Evolutionary conservation across 768 basidiomycete genomes (phyloP), one percentile per base, ranked within the genome.

Genomic region (Lactifluus pinguis): DNA sequence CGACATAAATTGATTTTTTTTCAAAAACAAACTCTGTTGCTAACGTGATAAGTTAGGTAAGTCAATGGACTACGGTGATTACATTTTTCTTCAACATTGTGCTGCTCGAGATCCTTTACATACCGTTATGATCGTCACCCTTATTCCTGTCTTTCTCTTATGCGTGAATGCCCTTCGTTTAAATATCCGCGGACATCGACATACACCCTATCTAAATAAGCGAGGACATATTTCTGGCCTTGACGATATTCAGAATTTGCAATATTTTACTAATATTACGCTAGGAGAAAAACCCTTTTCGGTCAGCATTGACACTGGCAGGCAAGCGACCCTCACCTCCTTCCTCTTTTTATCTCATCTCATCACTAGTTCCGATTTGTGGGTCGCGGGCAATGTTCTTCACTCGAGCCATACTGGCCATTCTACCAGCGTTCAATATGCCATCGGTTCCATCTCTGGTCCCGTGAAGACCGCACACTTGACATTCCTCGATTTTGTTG

Each of bases 331-430:
- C 6, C 2, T 8, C 2, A 25, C 19, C 32, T 14, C 49, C 36
- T 32, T 29, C 19, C 6, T 2, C 21, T 49, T 21, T 34, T 14
- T 6, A 14, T 34, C 42, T 30, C 32, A 39, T 10, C 47, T 44
- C 11, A 29, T 41, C 50, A 30, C n/a, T 49, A 87, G 85, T 61
- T 85, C 85, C 15, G 86, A 88, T 68, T 70, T 86, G 8, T 86
- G 82, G 79, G 78, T 86, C 6, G 77, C 79, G 10, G 76, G 77
- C 34, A 60, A 60, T 54, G 77, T 84, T 7, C 71, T 72, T 11
- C 69, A 69, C 41, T 76, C 76, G 38, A 73, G 65, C 17, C 65
- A 71, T 29, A 76, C 79, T 41, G 77, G 75, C 2, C 69, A 68
- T 53, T 72, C 71, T 8, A 69, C 76, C 19, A 67, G 67, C 15